Base-by-base conservation (phyloP, 2,329 filamentous ascomycete species). In the Corynespora cassiicola region DNA sequence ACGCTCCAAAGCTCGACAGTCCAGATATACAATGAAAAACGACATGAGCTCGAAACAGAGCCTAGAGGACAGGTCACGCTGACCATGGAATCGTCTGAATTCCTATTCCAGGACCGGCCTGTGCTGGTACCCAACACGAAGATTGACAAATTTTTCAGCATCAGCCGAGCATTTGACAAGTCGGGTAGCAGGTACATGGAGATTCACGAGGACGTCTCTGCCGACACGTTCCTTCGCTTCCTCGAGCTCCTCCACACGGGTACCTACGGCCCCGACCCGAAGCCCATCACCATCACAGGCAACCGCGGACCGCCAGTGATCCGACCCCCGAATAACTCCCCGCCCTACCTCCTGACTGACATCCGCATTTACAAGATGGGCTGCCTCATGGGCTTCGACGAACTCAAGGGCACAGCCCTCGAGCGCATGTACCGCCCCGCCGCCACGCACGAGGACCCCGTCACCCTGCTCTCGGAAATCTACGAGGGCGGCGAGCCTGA, bases 391-490 rank as follows among this genome's bases (percentile, higher is more conserved):
- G 54, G 59, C 14, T 72, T 72, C 37, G 52, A 59, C 10, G 70
- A 73, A 29, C 52, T 72, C 22, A 58, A 60, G 22, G 41, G 31
- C 1, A 54, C 67, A 19, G 63, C 67, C 5, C 45, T 74, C 7
- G 31, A 58, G 2, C 55, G 66, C 2, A 48, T 73, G 25, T 63
- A 63, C 34, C 32, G 45, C 0, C 57, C 67, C 23, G 45, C 48
- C 10, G 40, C 52, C 23, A 65, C 64, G 2, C 42, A 49, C 19
- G 67, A 71, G 35, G 61, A 72, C 31, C 68, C 69, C 8, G 53
- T 73, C 17, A 39, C 31, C 6, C 39, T 65, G 0, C 59, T 73
- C n/a, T 40, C 48, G 19, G 61, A 58, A 16, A 53, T 73, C 15
- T 73, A 73, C 44, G 44, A 35, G 12, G 50, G 43, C 21, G 26